Evolutionary conservation across 805 yeast genomes (phyloP), one percentile per base, ranked within the genome.

Genomic region (Dipodascus albidus): DNA sequence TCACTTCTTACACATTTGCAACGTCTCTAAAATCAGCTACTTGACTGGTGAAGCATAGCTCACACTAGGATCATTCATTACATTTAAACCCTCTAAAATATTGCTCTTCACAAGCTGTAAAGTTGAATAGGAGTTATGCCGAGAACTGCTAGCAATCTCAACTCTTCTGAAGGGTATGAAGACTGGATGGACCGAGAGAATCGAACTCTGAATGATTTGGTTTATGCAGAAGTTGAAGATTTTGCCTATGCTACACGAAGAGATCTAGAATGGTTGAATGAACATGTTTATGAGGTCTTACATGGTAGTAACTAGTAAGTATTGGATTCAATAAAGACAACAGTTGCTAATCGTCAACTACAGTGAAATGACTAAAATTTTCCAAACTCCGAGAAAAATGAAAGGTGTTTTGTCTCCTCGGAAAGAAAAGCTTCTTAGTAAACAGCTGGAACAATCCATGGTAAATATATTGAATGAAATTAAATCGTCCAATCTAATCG

Each of bases 161-260:
- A 14, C 44, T 14, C 20, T 38, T 17, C 44, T 4, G 44, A 38
- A 6, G 84, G 83, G 3, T 67, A 81, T 1, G 74, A 79, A 9
- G 74, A 69, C 56, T 78, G 81, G 80, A 68, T 77, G 50, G 68
- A 76, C 33, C 64, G 64, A 51, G 80, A 77, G 59, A 64, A 75
- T 62, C 61, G 64, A 53, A 66, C 69, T n/a, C 68, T 72, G 24
- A 69, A 69, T 56, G 68, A 67, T 48, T 65, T 69, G 52, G 72
- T 76, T 57, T 58, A 63, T 9, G 62, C 66, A 21, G 69, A 69
- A 54, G 62, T 69, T 14, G 77, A 72, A 53, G 71, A 69, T 42
- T 64, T 75, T 48, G 72, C 74, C n/a, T 65, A 65, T 24, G 67
- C 69, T 4, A 67, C 76, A 3, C 64, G 69, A 3, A 60, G 70